These are phyloP conservation scores for Agaricus sinodeliciosus DNA, from an alignment of 768 basidiomycete genomes.

Conservation along the genomic window DNA sequence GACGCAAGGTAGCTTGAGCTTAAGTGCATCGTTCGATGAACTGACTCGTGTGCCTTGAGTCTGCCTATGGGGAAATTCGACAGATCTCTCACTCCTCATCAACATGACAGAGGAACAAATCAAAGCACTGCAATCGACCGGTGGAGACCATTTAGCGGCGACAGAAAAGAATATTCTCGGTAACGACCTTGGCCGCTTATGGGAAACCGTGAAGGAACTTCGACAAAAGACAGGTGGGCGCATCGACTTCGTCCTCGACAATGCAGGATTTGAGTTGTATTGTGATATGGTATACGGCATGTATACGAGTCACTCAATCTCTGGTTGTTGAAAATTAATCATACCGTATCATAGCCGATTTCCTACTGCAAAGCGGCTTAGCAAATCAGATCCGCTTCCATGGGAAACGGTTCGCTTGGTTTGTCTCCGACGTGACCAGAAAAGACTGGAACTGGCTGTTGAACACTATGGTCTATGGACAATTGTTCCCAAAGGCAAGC, in stretches of 20 bases:
- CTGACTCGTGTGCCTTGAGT: constrained; percentile 37
- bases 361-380: constrained; percentile 84
- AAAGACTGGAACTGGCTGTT: constrained; percentile 93
- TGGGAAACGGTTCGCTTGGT: constrained; percentile 94
- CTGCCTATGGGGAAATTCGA: constrained; percentile 96
- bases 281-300: constrained; percentile 82
- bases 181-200: constrained; percentile 67
- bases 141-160: constrained; percentile 90
- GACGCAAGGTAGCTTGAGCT: constrained; percentile 59
- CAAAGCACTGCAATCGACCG: constrained; percentile 92
- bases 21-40: too few relatives aligned
- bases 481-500: constrained; percentile 80
- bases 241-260: constrained; percentile 79
- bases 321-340: constrained; percentile 1
- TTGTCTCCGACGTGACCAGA: constrained; percentile 87
- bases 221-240: constrained; percentile 66
- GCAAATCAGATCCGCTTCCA: constrained; percentile 87
- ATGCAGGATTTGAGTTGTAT: constrained; percentile 86
- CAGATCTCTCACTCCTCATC: constrained; percentile 89
- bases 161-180: constrained; percentile 96
- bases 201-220: constrained; percentile 68
- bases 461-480: constrained; percentile 85
- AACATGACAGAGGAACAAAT: constrained; percentile 99
- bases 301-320: constrained; percentile 13
- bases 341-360: constrained; percentile 59